Conservation (phyloP, 2,329 filamentous ascomycete genomes). For the Paecilomyces variotii region DNA sequence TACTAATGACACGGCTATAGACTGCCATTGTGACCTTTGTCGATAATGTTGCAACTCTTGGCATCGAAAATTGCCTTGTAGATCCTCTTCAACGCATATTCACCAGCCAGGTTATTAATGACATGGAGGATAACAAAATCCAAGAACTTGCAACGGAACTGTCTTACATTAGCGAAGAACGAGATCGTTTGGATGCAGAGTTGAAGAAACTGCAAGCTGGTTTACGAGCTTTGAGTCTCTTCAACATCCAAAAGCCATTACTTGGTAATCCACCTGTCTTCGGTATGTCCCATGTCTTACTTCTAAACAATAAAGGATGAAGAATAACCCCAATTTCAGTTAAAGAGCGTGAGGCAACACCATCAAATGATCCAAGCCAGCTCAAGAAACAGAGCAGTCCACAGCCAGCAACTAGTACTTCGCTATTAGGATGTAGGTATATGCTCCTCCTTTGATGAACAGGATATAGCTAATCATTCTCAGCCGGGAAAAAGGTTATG, state of each 20-base stretch:
- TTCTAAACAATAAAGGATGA: background rate
- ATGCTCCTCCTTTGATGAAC: too few species aligned
- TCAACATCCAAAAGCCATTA: background rate
- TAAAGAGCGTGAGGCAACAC: background rate
- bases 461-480: too few species aligned
- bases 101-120: background rate
- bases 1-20: background rate
- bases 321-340: background rate
- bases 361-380: too few species aligned
- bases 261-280: background rate
- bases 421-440: slow-evolving; percentile 11
- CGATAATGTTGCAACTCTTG: slow-evolving; percentile 43
- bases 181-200: background rate
- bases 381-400: too few species aligned
- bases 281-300: background rate
- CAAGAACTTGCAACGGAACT: background rate
- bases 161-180: background rate
- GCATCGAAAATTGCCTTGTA: slow-evolving; percentile 43
- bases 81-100: slow-evolving; percentile 35
- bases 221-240: background rate
- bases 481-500: too few species aligned
- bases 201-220: background rate
- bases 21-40: slow-evolving; percentile 37
- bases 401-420: too few species aligned
- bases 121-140: background rate